Evolutionary conservation across 345 rosid species (phyloP).

Genomic region (Pelargonium nanum): DNA sequence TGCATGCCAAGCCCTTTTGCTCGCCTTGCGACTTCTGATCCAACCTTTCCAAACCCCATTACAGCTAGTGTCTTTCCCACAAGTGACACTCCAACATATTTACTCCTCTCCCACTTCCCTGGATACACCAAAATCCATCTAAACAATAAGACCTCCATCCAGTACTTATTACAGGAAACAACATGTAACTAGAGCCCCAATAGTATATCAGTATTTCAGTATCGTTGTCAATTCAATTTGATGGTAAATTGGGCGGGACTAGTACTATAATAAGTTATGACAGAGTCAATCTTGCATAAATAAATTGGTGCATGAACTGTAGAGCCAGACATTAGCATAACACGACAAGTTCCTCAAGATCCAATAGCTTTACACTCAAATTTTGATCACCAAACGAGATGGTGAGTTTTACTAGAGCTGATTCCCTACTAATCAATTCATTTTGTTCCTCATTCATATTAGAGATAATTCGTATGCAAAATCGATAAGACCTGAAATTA

Average conservation of each 20-base stretch:
- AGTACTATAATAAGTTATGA: too few species aligned
- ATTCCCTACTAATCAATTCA: too few species aligned
- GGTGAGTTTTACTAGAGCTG: too few species aligned
- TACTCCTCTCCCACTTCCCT: slow-evolving; percentile 32
- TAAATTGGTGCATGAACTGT: too few species aligned
- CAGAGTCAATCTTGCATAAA: too few species aligned
- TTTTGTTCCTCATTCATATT: not conserved
- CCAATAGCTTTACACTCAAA: not conserved
- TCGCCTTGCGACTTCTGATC: slow-evolving; percentile 39
- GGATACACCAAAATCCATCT: not conserved
- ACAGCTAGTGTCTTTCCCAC: slow-evolving; percentile 39
- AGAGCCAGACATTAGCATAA: too few species aligned
- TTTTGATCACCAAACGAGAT: not conserved
- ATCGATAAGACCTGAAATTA: too few species aligned
- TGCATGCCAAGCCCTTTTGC: slow-evolving; percentile 41
- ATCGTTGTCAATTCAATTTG: too few species aligned
- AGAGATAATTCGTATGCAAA: not conserved
- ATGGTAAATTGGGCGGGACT: too few species aligned
- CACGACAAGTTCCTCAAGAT: too few species aligned
- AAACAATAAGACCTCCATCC: not conserved
- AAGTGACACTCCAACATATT: slow-evolving; percentile 27
- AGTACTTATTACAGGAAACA: not conserved
- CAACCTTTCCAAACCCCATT: slow-evolving; percentile 42
- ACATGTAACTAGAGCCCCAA: too few species aligned
- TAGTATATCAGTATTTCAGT: too few species aligned